Evolutionary conservation across 805 yeast species (phyloP).

Genomic region (Sungouiella thailandica): DNA sequence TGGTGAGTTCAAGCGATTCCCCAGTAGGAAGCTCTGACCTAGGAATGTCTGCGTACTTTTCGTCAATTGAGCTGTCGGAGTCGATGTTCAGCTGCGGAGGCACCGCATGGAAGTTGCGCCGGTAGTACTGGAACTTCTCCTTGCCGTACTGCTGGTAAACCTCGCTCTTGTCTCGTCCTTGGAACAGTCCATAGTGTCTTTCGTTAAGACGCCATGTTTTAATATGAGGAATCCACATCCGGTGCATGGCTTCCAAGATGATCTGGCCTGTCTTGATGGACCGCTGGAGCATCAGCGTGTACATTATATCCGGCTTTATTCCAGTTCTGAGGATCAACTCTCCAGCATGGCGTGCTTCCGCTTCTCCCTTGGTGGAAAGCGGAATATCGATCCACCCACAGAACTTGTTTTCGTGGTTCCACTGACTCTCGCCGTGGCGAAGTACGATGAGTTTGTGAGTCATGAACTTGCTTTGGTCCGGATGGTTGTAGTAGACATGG

Average conservation of each 20-base stretch:
- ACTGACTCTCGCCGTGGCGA: conserved; percentile 42
- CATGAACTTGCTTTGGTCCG: too few relatives aligned
- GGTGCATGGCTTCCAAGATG: conserved; percentile 26
- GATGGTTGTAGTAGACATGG: too few relatives aligned
- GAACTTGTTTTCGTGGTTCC: conserved; percentile 40
- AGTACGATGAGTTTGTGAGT: conserved; percentile 34
- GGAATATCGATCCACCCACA: conserved; percentile 46
- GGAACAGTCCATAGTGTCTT: conserved; percentile 40
- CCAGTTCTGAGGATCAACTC: conserved; percentile 24
- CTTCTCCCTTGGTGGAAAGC: conserved; percentile 30
- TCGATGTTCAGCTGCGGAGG: conserved; percentile 29
- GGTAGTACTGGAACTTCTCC: conserved; percentile 33
- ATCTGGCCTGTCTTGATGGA: conserved; percentile 39
- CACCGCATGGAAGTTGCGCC: conserved; percentile 33
- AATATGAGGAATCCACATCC: conserved; percentile 33
- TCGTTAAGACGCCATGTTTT: conserved; percentile 41
- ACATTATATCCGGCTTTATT: conserved; percentile 30
- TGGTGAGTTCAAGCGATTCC: conserved; percentile 35
- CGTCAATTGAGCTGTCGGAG: conserved; percentile 32
- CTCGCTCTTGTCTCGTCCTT: conserved; percentile 35
- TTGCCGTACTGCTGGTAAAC: conserved; percentile 32
- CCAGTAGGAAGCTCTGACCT: conserved; percentile 29
- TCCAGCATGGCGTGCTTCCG: conserved; percentile 37
- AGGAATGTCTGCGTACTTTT: conserved; percentile 25
- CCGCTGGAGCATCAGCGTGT: conserved; percentile 36